A percentile compares a stretch with the other conserved stretches of the same genome.
These are phyloP conservation scores for Borealophlyctis nickersoniae DNA, from an alignment of 192 early-diverging fungal genomes.

Conservation along the genomic window DNA sequence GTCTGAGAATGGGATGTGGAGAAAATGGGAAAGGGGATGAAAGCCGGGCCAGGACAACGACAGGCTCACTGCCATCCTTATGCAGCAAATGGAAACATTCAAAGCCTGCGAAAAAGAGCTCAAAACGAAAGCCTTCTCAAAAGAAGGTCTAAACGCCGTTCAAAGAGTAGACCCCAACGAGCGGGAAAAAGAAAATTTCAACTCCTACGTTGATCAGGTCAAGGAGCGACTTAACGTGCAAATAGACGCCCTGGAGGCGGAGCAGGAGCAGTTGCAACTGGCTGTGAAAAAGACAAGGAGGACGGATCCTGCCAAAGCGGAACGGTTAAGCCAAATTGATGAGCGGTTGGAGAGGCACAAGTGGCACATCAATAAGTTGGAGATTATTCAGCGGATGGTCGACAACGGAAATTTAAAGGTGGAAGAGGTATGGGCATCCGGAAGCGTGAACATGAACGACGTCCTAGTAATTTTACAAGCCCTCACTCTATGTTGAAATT, in stretches of 20 bases:
- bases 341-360: constrained; percentile 84
- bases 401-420: constrained; percentile 87
- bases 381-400: constrained; percentile 87
- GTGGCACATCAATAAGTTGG: constrained; percentile 84
- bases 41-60: too few relatives aligned
- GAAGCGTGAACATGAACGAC: constrained; percentile 1
- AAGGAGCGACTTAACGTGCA: constrained; percentile 83
- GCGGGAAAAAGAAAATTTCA: constrained; percentile 81
- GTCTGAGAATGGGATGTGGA: constrained; percentile 28
- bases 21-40: constrained; percentile 11
- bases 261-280: constrained; percentile 72
- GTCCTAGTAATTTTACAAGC: constrained; percentile 4
- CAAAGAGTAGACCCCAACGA: constrained; percentile 91
- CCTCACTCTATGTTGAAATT: neutral
- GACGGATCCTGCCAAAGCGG: constrained; percentile 73
- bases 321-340: constrained; percentile 69
- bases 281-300: constrained; percentile 70
- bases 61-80: constrained; percentile 17
- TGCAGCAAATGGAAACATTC: constrained; percentile 96
- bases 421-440: constrained; percentile 66
- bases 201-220: constrained; percentile 80
- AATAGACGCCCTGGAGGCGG: constrained; percentile 90
- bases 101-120: constrained; percentile 98
- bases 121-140: constrained; percentile 98
- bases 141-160: constrained; percentile 81